Percentiles rank a stretch among this genome's conserved stretches.
Conservation (phyloP, 1,284 basidiomycete genomes). For the Exsudoporus floridanus region DNA sequence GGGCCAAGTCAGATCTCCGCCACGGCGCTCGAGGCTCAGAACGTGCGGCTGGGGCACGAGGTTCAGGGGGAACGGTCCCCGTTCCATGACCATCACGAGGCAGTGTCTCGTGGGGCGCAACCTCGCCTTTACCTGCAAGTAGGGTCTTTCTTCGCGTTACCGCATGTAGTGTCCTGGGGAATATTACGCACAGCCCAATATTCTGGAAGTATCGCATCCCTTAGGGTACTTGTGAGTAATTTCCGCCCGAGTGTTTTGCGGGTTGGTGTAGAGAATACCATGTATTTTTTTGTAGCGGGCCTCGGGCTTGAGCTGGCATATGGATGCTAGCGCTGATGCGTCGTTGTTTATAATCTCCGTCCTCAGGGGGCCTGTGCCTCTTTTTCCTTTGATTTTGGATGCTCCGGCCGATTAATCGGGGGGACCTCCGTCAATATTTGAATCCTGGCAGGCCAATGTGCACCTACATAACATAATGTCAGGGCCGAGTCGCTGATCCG, state of each 20-base stretch:
- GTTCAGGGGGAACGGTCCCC: conserved; percentile 2
- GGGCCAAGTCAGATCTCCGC: conserved; percentile 19
- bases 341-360: conserved; percentile 20
- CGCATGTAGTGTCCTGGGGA: conserved; percentile 4
- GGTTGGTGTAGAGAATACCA: conserved; percentile 3
- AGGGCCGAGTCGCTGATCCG: conserved; percentile 7
- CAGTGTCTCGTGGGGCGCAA: conserved; percentile 8
- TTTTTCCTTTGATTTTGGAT: not conserved
- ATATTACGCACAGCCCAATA: not conserved
- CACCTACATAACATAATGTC: not conserved
- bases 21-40: conserved; percentile 13
- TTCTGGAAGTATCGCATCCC: conserved; percentile 18
- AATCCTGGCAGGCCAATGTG: too few species aligned
- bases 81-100: conserved; percentile 10
- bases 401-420: too few species aligned
- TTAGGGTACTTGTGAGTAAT: conserved; percentile 27
- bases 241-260: conserved; percentile 22
- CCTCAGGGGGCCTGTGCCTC: not conserved
- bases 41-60: conserved; percentile 11
- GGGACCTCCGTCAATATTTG: too few species aligned
- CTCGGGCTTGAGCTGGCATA: conserved; percentile 4
- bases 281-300: conserved; percentile 8
- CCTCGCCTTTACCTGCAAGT: conserved; percentile 28
- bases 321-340: not conserved
- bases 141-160: conserved; percentile 8